Conservation (phyloP, 2,329 filamentous ascomycete species). For the Aschersonia sp. region DNA sequence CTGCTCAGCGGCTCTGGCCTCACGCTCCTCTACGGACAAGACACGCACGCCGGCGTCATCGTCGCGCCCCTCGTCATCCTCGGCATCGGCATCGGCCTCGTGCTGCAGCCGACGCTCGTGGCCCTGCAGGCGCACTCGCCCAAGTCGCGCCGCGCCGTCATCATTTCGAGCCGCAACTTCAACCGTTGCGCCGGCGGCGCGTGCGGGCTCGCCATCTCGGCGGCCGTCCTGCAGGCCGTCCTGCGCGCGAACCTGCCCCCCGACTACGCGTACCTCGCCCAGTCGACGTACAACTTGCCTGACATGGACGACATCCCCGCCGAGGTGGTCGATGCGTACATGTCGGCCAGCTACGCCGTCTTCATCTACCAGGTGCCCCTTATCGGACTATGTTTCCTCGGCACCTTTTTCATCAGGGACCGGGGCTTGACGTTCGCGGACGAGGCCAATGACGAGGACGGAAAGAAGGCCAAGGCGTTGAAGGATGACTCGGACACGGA, state of each 20-base stretch:
- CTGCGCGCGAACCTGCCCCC: constrained; percentile 12
- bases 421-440: constrained; percentile 23
- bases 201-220: constrained; percentile 42
- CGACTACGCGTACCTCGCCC: constrained; percentile 11
- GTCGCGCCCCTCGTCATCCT: constrained; percentile 25
- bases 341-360: constrained; percentile 35
- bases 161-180: constrained; percentile 49
- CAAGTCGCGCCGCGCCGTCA: constrained; percentile 43
- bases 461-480: not conserved
- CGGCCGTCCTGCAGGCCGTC: constrained; percentile 27
- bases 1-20: constrained; percentile 31
- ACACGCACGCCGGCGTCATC: constrained; percentile 31
- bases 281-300: constrained; percentile 14
- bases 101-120: constrained; percentile 29
- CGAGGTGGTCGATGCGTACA: constrained; percentile 25
- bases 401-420: constrained; percentile 30
- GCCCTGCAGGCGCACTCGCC: constrained; percentile 37
- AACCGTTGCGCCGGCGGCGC: constrained; percentile 41
- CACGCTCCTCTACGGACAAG: constrained; percentile 30
- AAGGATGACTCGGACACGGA: not conserved
- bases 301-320: constrained; percentile 4
- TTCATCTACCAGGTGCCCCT: constrained; percentile 42
- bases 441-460: not conserved
- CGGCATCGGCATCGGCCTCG: constrained; percentile 22
- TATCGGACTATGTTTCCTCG: constrained; percentile 2